Conservation (phyloP, 2,329 filamentous ascomycete genomes). For the Cladophialophora yegresii region DNA sequence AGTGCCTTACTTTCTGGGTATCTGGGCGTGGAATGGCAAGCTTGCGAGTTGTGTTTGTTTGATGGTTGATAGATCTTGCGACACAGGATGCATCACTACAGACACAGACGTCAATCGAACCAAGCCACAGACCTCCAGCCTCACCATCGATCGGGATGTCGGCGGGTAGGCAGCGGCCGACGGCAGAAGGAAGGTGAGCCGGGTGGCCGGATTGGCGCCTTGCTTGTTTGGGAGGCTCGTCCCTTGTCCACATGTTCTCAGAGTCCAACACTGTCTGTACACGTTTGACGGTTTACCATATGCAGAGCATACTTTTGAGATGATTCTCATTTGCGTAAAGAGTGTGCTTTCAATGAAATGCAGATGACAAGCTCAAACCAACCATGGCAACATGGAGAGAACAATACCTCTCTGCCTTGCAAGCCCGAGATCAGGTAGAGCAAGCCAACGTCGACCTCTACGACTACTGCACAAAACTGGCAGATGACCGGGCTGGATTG, state of each 20-base stretch:
- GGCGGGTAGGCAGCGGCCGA: background rate
- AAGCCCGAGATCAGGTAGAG: constrained; percentile 70
- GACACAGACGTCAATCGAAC: constrained; percentile 1
- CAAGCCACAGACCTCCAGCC: constrained; percentile 4
- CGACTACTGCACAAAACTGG: constrained; percentile 61
- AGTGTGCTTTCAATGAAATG: constrained; percentile 1
- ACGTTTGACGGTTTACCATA: background rate
- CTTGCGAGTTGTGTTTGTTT: background rate
- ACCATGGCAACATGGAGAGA: constrained; percentile 72
- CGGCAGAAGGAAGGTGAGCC: constrained; percentile 22
- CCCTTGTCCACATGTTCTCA: constrained; percentile 10
- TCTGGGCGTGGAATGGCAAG: background rate
- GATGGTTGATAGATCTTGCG: constrained; percentile 3
- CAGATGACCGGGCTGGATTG: constrained; percentile 37
- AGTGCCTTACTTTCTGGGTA: background rate
- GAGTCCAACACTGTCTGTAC: background rate
- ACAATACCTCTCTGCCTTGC: constrained; percentile 75
- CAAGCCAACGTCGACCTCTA: constrained; percentile 68
- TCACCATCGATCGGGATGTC: background rate
- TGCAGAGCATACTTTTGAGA: background rate
- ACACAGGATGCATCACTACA: constrained; percentile 1
- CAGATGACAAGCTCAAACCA: constrained; percentile 13
- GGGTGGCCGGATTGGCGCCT: background rate
- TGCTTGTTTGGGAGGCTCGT: background rate
- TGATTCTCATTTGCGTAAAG: background rate